phyloP scores from a whole-genome alignment of 2,329 filamentous ascomycete genomes.

The Fusarium graminum region DNA sequence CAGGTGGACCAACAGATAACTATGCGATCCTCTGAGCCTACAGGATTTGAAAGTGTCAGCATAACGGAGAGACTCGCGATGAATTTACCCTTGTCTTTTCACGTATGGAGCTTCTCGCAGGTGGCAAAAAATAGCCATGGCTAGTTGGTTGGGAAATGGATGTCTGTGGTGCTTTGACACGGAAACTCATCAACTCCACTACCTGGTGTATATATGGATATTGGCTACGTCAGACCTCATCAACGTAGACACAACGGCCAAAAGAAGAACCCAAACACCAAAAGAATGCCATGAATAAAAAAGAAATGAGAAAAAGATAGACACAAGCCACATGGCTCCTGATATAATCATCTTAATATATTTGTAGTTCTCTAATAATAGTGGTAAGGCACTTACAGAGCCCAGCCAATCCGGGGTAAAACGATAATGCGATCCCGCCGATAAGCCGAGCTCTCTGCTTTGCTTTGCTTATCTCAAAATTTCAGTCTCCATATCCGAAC shows the following conservation, averaged over 20 bases:
- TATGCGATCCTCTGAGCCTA: constrained; percentile 8
- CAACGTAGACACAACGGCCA: background rate
- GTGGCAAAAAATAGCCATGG: constrained; percentile 16
- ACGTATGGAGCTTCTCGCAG: background rate
- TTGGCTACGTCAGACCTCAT: constrained; percentile 20
- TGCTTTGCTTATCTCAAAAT: constrained; percentile 49
- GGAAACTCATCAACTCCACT: constrained; percentile 15
- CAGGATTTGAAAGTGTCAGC: constrained; percentile 4
- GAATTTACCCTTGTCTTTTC: background rate
- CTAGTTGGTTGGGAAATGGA: background rate
- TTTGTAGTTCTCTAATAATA: background rate
- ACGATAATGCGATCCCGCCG: constrained; percentile 52
- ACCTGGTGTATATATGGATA: constrained; percentile 5
- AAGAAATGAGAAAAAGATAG: background rate
- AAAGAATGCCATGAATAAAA: background rate
- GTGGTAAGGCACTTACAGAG: constrained; percentile 6
- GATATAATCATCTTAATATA: constrained; percentile 1
- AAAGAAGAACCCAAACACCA: background rate
- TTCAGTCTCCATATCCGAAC: constrained; percentile 41
- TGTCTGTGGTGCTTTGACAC: constrained; percentile 2
- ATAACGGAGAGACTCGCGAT: constrained; percentile 20
- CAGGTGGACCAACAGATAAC: constrained; percentile 1
- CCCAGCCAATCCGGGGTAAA: constrained; percentile 44
- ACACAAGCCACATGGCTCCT: background rate
- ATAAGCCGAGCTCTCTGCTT: constrained; percentile 42